phyloP scores from a whole-genome alignment of 257 asterid genomes.

The Solanum stenotomum region DNA sequence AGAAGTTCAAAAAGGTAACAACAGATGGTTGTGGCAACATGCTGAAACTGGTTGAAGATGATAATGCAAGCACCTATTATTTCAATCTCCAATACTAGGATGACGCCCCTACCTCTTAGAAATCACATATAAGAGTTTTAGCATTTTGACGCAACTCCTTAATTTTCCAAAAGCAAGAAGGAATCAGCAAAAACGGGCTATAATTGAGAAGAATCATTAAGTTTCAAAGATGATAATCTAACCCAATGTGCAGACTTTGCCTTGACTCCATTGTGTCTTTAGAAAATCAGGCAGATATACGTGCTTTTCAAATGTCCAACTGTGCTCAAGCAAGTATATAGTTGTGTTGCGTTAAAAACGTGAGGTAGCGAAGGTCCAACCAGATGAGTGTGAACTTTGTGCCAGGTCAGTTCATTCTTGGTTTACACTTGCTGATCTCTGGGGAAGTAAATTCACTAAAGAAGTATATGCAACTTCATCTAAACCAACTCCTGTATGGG shows the following conservation, averaged over 20 bases:
- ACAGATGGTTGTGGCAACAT: background rate
- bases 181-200: background rate
- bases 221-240: background rate
- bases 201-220: background rate
- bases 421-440: conserved; percentile 21
- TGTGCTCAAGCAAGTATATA: background rate
- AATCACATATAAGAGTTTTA: background rate
- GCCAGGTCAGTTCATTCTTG: conserved; percentile 24
- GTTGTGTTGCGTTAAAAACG: background rate
- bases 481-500: conserved; percentile 37
- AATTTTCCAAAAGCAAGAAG: background rate
- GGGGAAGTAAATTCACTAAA: conserved; percentile 44
- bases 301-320: background rate
- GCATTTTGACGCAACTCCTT: background rate
- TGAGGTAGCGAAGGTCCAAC: background rate
- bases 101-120: background rate
- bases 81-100: background rate
- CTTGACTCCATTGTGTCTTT: background rate
- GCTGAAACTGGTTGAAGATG: background rate
- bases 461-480: conserved; percentile 66
- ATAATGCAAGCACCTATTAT: background rate
- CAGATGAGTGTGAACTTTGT: background rate
- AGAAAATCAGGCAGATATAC: background rate
- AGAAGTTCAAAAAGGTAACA: background rate
- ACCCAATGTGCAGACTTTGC: background rate